Evolutionary conservation across 2,329 filamentous ascomycete genomes (phyloP).

Genomic region (Cercospora sp.): DNA sequence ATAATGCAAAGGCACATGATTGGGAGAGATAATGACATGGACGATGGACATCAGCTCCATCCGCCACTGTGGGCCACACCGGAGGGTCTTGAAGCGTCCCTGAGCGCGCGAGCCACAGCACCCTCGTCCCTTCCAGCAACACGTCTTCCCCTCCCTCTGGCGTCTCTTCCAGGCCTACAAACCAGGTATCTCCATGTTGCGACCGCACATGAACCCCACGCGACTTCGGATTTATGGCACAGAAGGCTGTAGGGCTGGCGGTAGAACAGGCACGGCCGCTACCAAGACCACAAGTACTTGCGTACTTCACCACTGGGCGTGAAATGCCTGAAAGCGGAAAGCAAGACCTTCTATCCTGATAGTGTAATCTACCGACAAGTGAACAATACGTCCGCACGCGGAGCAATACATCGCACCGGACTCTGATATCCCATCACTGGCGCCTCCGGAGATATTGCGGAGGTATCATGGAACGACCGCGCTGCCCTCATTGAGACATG

Average conservation of each 20-base stretch:
- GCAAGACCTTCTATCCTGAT: neutral
- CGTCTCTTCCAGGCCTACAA: neutral
- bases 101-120: neutral
- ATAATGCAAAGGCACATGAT: neutral
- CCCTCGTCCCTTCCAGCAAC: neutral
- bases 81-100: too few relatives aligned
- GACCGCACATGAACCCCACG: neutral
- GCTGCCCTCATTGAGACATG: neutral
- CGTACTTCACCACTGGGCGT: neutral
- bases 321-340: neutral
- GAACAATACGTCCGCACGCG: neutral
- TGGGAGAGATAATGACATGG: neutral
- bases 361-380: neutral
- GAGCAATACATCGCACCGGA: neutral
- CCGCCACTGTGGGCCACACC: neutral
- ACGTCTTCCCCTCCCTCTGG: neutral
- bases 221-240: neutral
- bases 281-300: neutral
- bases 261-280: neutral
- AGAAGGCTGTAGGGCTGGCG: neutral
- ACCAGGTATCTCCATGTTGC: neutral
- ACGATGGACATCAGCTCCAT: neutral
- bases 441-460: conserved; percentile 1
- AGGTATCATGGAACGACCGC: neutral
- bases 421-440: neutral